Percentiles rank a stretch among this genome's conserved stretches.
Conservation (phyloP, 495 filamentous ascomycete species). For the Neurospora tetrasperma region DNA sequence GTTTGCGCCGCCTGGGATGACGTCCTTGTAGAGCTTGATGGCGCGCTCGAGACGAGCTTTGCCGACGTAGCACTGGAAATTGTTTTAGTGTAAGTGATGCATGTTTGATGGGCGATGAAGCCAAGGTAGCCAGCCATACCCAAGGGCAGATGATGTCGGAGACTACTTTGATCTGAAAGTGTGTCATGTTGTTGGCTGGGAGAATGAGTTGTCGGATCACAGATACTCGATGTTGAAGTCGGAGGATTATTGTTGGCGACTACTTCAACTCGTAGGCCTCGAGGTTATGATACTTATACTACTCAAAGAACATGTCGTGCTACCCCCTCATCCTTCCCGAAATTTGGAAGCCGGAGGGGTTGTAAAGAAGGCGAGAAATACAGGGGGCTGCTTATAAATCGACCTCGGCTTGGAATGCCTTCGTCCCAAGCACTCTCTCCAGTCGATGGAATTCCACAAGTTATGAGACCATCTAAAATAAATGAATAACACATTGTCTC, state of each 20-base stretch:
- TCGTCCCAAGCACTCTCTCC: not conserved
- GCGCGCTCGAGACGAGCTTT: slow-evolving; percentile 61
- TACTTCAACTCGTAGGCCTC: not conserved
- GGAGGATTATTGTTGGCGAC: not conserved
- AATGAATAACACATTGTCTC: not conserved
- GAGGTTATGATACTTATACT: not conserved
- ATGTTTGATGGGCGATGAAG: not conserved
- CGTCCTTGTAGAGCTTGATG: slow-evolving; percentile 52
- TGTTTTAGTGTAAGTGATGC: not conserved
- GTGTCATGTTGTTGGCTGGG: slow-evolving; percentile 46
- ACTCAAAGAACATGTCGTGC: not conserved
- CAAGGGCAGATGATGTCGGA: slow-evolving; percentile 71
- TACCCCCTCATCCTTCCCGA: not conserved
- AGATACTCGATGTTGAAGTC: not conserved
- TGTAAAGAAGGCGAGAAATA: not conserved
- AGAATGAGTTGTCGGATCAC: not conserved
- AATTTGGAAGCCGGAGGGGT: not conserved
- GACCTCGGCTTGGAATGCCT: not conserved
- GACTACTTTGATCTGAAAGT: slow-evolving; percentile 68
- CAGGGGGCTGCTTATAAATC: not conserved
- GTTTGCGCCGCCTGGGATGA: slow-evolving; percentile 40
- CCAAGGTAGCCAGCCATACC: slow-evolving; percentile 26
- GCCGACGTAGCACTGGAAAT: slow-evolving; percentile 65
- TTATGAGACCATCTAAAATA: not conserved
- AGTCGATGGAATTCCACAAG: not conserved